Conservation (phyloP, 306 rosid species). For the Rosa multiflora region DNA sequence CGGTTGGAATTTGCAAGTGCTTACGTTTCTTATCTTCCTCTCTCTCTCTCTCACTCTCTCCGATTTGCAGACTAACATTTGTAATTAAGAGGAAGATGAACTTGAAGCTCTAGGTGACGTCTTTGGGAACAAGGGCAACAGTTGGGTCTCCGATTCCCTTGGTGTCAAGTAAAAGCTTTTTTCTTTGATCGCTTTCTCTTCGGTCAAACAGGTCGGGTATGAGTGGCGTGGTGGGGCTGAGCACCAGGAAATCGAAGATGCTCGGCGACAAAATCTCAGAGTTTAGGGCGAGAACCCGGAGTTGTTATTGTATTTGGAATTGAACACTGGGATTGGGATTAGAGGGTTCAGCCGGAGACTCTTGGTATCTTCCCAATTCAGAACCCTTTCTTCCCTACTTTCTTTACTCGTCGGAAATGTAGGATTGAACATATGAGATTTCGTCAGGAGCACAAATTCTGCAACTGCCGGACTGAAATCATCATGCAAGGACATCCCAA, state of each 20-base stretch:
- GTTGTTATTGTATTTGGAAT: slow-evolving; percentile 16
- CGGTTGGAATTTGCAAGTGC: no score
- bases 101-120: slow-evolving; percentile 79
- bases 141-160: slow-evolving; percentile 69
- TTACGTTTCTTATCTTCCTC: no score
- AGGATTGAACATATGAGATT: no score
- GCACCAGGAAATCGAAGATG: slow-evolving; percentile 74
- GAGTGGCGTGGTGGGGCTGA: slow-evolving; percentile 88
- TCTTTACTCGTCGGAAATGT: no score
- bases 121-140: slow-evolving; percentile 78
- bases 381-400: no score
- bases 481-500: no score
- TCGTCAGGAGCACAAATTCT: no score
- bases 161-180: slow-evolving; percentile 79
- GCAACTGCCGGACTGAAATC: no score
- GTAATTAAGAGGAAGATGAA: slow-evolving; percentile 52
- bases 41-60: no score
- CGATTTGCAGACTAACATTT: no score
- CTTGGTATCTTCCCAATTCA: slow-evolving; percentile 7
- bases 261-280: slow-evolving; percentile 88
- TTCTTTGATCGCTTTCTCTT: slow-evolving; percentile 82
- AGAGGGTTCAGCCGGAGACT: slow-evolving; percentile 66
- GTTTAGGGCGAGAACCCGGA: slow-evolving; percentile 61
- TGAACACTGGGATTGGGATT: slow-evolving; percentile 51
- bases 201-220: slow-evolving; percentile 76